phyloP scores from a whole-genome alignment of 257 asterid genomes.

The Solanum gandarillasii region DNA sequence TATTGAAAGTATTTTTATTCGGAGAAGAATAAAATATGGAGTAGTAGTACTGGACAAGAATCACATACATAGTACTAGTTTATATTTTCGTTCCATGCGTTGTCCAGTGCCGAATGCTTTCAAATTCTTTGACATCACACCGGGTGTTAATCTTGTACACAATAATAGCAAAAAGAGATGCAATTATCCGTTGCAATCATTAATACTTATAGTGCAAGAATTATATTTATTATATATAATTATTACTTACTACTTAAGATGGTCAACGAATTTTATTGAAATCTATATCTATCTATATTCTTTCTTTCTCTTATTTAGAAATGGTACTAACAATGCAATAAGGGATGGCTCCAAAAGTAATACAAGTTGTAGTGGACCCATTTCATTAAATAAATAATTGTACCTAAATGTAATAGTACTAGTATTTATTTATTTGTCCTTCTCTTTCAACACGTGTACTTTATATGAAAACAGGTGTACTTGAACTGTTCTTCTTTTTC shows the following conservation, averaged over 20 bases:
- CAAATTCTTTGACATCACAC: background rate
- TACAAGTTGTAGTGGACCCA: too few relatives aligned
- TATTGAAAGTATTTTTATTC: background rate
- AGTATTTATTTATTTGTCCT: too few relatives aligned
- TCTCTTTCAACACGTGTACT: too few relatives aligned
- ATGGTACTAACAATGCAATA: too few relatives aligned
- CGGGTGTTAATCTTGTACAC: background rate
- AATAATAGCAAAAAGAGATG: background rate
- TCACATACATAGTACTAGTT: background rate
- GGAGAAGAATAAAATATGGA: background rate
- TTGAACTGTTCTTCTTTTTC: too few relatives aligned
- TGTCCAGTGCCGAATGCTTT: background rate
- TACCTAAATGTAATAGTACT: too few relatives aligned
- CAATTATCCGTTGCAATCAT: background rate
- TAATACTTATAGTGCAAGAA: background rate
- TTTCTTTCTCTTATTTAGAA: background rate
- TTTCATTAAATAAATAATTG: too few relatives aligned
- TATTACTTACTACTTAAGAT: background rate
- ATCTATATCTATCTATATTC: too few relatives aligned
- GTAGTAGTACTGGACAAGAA: too few relatives aligned
- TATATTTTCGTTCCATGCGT: background rate
- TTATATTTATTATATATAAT: background rate
- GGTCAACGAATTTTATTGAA: background rate
- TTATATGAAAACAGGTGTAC: too few relatives aligned
- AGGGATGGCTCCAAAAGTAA: too few relatives aligned